phyloP scores from a whole-genome alignment of 2,329 filamentous ascomycete species.

The Akanthomyces dipterigenus region DNA sequence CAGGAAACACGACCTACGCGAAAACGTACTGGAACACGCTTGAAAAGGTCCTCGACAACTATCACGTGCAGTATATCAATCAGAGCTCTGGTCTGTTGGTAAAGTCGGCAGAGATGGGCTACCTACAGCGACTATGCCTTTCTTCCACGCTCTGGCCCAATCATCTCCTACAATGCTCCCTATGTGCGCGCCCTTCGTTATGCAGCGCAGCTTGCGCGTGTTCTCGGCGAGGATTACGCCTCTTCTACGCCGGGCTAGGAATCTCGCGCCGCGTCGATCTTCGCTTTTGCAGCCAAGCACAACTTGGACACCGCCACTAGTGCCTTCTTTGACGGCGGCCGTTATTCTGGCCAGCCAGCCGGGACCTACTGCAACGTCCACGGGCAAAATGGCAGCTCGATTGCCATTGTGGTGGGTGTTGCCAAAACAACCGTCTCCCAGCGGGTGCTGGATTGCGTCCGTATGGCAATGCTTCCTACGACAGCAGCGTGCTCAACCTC shows the following conservation, averaged over 20 bases:
- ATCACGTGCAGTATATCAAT: slow-evolving; percentile 38
- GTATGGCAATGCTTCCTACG: slow-evolving; percentile 48
- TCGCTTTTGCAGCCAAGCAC: slow-evolving; percentile 27
- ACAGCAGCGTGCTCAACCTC: slow-evolving; percentile 31
- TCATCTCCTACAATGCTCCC: slow-evolving; percentile 47
- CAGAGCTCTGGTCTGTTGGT: slow-evolving; percentile 31
- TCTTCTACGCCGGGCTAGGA: slow-evolving; percentile 34
- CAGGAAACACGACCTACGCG: slow-evolving; percentile 36
- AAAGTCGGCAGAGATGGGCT: slow-evolving; percentile 30
- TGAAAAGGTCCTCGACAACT: slow-evolving; percentile 35
- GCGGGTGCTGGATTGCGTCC: slow-evolving; percentile 30
- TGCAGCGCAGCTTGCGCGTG: slow-evolving; percentile 36
- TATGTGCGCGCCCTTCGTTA: slow-evolving; percentile 39
- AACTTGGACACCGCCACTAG: slow-evolving; percentile 36
- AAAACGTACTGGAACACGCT: slow-evolving; percentile 35
- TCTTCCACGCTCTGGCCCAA: slow-evolving; percentile 36
- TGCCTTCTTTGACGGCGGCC: slow-evolving; percentile 39
- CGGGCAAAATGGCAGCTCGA: slow-evolving; percentile 44
- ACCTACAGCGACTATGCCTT: slow-evolving; percentile 48
- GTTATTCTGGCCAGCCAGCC: slow-evolving; percentile 18
- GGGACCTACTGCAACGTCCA: slow-evolving; percentile 29
- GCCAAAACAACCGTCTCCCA: slow-evolving; percentile 21
- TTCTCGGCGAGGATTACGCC: slow-evolving; percentile 18
- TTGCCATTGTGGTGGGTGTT: slow-evolving; percentile 36
- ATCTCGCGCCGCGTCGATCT: slow-evolving; percentile 27